These are phyloP conservation scores for Aspergillus phoenicis DNA, from an alignment of 2,329 filamentous ascomycete genomes.

Conservation along the genomic window DNA sequence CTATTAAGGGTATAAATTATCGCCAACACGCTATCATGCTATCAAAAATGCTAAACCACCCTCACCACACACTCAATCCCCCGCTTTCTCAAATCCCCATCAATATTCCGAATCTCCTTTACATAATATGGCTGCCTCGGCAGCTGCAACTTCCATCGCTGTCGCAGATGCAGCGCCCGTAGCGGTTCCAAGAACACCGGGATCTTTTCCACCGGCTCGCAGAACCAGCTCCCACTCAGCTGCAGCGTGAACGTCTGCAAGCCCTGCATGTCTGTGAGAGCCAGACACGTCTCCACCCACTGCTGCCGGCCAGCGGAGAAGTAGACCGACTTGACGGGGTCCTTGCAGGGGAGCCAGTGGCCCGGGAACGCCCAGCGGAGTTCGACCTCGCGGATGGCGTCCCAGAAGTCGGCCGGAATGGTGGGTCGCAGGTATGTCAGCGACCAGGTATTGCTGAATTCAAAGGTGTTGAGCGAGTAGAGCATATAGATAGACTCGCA, in stretches of 20 bases:
- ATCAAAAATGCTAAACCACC: neutral
- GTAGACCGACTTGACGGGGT: slow-evolving; percentile 42
- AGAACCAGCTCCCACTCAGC: slow-evolving; percentile 40
- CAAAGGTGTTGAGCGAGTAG: slow-evolving; percentile 39
- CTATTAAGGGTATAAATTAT: too few relatives aligned
- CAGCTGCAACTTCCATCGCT: slow-evolving; percentile 35
- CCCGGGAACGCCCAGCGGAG: slow-evolving; percentile 45
- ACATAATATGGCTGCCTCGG: slow-evolving; percentile 39
- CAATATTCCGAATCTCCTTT: slow-evolving; percentile 33
- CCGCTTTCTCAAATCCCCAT: slow-evolving; percentile 33
- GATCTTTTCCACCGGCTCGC: slow-evolving; percentile 40
- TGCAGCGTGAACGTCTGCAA: slow-evolving; percentile 37
- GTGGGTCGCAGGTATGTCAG: slow-evolving; percentile 42
- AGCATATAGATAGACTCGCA: slow-evolving; percentile 39
- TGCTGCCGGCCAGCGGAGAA: slow-evolving; percentile 40
- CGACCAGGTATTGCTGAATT: slow-evolving; percentile 46
- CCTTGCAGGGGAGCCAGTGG: slow-evolving; percentile 45
- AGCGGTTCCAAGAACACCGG: slow-evolving; percentile 41
- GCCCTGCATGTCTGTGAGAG: slow-evolving; percentile 26
- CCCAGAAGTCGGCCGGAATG: slow-evolving; percentile 32
- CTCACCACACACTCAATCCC: slow-evolving; percentile 38
- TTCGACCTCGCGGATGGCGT: slow-evolving; percentile 36
- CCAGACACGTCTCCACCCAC: slow-evolving; percentile 41
- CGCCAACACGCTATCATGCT: too few relatives aligned
- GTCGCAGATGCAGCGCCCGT: slow-evolving; percentile 26